These are phyloP conservation scores for Cladosporium velox DNA, from an alignment of 2,329 filamentous ascomycete species.

Conservation along the genomic window DNA sequence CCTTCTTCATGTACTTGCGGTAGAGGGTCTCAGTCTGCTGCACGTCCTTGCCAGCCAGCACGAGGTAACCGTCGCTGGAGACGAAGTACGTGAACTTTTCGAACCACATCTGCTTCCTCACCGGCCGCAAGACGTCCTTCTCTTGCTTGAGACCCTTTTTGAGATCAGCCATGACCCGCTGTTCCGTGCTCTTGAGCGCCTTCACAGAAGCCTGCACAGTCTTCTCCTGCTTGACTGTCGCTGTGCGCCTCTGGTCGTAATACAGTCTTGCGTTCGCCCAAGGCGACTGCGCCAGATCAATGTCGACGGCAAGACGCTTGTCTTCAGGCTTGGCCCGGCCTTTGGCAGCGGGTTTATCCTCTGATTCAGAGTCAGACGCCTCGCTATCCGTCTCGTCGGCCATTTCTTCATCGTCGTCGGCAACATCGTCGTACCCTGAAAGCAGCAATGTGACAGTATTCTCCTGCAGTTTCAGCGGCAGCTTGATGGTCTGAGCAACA, in stretches of 20 bases:
- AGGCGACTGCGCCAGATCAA: slow-evolving; percentile 77
- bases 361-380: slow-evolving; percentile 61
- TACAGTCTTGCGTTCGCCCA: slow-evolving; percentile 92
- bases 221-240: slow-evolving; percentile 83
- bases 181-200: slow-evolving; percentile 85
- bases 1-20: slow-evolving; percentile 78
- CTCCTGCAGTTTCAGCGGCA: slow-evolving; percentile 86
- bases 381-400: slow-evolving; percentile 67
- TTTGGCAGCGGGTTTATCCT: slow-evolving; percentile 47
- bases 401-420: slow-evolving; percentile 53
- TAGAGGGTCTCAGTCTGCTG: slow-evolving; percentile 94
- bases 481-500: slow-evolving; percentile 81
- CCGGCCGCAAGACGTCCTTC: slow-evolving; percentile 79
- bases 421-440: slow-evolving; percentile 66
- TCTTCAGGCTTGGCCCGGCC: slow-evolving; percentile 37
- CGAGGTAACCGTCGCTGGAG: slow-evolving; percentile 91
- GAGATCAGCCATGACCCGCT: slow-evolving; percentile 81
- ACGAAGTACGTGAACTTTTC: slow-evolving; percentile 97
- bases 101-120: slow-evolving; percentile 88
- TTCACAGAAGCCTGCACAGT: slow-evolving; percentile 78
- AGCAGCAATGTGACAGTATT: slow-evolving; percentile 82
- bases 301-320: slow-evolving; percentile 70
- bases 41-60: slow-evolving; percentile 81
- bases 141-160: slow-evolving; percentile 89
- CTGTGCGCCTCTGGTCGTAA: slow-evolving; percentile 83